phyloP scores from a whole-genome alignment of 2,329 filamentous ascomycete species.

The Pseudogymnoascus sp. region DNA sequence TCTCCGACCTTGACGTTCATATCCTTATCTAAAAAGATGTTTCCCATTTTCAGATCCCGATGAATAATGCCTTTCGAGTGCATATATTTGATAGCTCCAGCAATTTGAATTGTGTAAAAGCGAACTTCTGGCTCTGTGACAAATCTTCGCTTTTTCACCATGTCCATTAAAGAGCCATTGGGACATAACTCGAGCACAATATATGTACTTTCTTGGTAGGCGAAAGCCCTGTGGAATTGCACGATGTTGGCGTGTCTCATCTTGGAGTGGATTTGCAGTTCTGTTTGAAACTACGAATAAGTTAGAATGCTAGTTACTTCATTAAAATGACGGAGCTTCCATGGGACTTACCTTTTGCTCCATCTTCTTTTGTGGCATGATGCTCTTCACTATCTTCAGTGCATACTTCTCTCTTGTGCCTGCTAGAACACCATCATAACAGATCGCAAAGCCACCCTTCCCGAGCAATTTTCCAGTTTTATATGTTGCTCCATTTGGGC shows the following conservation, averaged over 20 bases:
- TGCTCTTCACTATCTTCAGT: constrained; percentile 75
- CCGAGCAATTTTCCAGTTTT: constrained; percentile 66
- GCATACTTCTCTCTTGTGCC: constrained; percentile 61
- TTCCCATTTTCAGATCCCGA: constrained; percentile 94
- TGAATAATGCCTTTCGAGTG: constrained; percentile 94
- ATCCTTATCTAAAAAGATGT: constrained; percentile 84
- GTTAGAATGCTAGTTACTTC: constrained; percentile 10
- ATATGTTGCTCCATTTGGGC: constrained; percentile 62
- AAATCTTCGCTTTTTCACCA: constrained; percentile 86
- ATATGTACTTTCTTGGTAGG: constrained; percentile 81
- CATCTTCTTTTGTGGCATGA: constrained; percentile 69
- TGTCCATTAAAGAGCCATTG: constrained; percentile 94
- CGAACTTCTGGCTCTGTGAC: constrained; percentile 90
- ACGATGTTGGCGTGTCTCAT: constrained; percentile 95
- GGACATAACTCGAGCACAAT: constrained; percentile 90
- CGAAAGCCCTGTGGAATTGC: constrained; percentile 88
- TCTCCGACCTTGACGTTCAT: constrained; percentile 99
- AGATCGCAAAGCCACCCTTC: constrained; percentile 77
- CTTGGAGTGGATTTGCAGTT: constrained; percentile 97
- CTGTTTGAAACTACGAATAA: constrained; percentile 56
- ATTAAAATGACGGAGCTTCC: too few species aligned
- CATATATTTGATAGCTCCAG: constrained; percentile 96
- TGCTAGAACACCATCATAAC: constrained; percentile 62
- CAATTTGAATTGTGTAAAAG: constrained; percentile 88
- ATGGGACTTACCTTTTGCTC: constrained; percentile 62